phyloP scores from a whole-genome alignment of 352 stramenopile genomes.

The Thalassiosira oceanica region DNA sequence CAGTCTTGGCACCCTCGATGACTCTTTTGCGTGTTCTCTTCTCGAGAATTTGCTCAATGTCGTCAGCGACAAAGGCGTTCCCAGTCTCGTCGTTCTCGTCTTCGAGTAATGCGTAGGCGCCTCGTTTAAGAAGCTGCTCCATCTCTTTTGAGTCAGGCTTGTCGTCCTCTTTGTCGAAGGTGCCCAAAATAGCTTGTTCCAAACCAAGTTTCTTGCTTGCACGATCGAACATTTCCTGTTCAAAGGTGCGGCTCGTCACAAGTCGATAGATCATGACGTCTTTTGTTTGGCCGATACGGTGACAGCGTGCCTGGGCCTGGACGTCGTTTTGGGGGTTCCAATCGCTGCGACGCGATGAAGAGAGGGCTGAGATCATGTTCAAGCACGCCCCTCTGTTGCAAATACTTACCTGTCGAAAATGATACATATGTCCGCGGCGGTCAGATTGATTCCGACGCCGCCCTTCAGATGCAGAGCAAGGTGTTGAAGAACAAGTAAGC shows the following conservation, averaged over 20 bases:
- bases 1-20: conserved; percentile 81
- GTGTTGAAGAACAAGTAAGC: too few relatives aligned
- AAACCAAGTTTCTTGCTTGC: conserved; percentile 98
- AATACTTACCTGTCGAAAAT: too few relatives aligned
- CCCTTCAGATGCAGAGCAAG: too few relatives aligned
- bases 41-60: conserved; percentile 97
- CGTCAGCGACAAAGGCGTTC: conserved; percentile 95
- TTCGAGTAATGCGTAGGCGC: conserved; percentile 95
- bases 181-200: conserved; percentile 97
- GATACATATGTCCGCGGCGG: conserved; percentile 77
- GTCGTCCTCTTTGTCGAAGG: conserved; percentile 92
- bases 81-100: conserved; percentile 95
- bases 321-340: conserved; percentile 99
- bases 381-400: too few relatives aligned
- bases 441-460: conserved; percentile 96
- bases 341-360: too few relatives aligned
- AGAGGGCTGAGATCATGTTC: too few relatives aligned
- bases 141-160: conserved; percentile 92
- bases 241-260: conserved; percentile 98
- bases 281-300: conserved; percentile 99
- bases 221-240: conserved; percentile 99
- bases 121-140: conserved; percentile 97
- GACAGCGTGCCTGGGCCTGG: conserved; percentile 93
- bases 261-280: conserved; percentile 99
- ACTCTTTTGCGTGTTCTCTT: conserved; percentile 80